Conservation (phyloP, 2,329 filamentous ascomycete genomes). For the Cladophialophora carrionii region DNA sequence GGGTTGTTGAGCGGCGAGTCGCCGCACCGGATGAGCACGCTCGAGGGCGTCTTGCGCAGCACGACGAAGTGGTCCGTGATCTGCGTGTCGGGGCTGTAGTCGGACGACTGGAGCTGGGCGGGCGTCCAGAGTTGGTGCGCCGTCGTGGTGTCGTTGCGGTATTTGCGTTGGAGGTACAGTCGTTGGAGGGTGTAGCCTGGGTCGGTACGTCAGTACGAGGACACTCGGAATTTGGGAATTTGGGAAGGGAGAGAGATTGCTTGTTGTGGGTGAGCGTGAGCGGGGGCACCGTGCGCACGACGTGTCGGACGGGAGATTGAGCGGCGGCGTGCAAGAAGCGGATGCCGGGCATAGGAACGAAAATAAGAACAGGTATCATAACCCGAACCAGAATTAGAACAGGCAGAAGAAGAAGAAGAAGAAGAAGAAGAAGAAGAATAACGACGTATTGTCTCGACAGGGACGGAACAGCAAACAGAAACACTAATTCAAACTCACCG, state of each 20-base stretch:
- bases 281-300: too few relatives aligned
- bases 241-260: neutral
- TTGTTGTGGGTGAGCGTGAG: too few relatives aligned
- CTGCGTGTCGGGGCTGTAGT: constrained; percentile 64
- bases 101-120: constrained; percentile 58
- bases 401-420: neutral
- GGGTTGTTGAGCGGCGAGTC: constrained; percentile 61
- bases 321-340: too few relatives aligned
- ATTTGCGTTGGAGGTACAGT: constrained; percentile 31
- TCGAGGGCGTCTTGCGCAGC: constrained; percentile 63
- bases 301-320: too few relatives aligned
- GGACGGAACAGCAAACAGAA: neutral
- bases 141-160: constrained; percentile 35
- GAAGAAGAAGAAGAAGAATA: constrained; percentile 6
- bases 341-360: too few relatives aligned
- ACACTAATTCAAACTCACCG: neutral
- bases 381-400: neutral
- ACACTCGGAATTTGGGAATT: neutral
- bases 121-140: constrained; percentile 64
- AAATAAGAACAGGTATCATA: neutral
- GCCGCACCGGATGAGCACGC: constrained; percentile 67
- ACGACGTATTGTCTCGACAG: neutral
- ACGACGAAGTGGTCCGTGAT: constrained; percentile 76
- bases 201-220: too few relatives aligned
- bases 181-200: constrained; percentile 51